phyloP scores from a whole-genome alignment of 345 rosid genomes.

The Sonneratia caseolaris region DNA sequence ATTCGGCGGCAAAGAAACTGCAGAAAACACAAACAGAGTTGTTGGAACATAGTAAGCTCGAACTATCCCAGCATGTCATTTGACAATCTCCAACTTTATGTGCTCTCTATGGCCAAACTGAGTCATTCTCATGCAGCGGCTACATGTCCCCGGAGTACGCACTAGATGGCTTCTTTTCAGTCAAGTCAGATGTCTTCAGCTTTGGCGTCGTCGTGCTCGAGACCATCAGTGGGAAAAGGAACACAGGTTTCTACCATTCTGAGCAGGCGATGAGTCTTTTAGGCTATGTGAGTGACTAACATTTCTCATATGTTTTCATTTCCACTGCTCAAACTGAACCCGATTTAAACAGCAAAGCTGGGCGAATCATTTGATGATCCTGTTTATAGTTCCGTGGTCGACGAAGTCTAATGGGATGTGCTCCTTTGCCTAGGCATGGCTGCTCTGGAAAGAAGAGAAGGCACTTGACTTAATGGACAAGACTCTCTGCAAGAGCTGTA shows the following conservation, averaged over 20 bases:
- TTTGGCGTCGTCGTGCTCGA: constrained; percentile 60
- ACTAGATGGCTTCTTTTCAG: constrained; percentile 48
- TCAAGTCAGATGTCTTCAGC: constrained; percentile 53
- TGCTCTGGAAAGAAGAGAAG: constrained; percentile 35
- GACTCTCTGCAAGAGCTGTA: constrained; percentile 17
- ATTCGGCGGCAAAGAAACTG: constrained; percentile 43
- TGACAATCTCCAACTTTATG: neutral
- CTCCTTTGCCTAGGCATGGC: constrained; percentile 34
- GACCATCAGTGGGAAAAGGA: constrained; percentile 39
- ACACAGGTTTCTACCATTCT: constrained; percentile 25
- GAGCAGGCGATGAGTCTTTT: constrained; percentile 32
- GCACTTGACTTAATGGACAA: constrained; percentile 30
- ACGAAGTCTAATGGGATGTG: neutral
- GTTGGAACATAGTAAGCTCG: constrained; percentile 65
- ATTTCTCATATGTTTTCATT: too few relatives aligned
- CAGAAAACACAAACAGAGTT: constrained; percentile 45
- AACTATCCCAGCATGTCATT: too few relatives aligned
- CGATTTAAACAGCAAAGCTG: neutral
- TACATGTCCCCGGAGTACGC: constrained; percentile 72
- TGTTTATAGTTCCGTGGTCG: neutral
- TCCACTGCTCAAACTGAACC: too few relatives aligned
- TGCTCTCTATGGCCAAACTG: neutral
- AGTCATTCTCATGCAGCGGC: constrained; percentile 29
- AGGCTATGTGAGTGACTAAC: constrained; percentile 33
- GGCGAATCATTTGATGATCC: neutral